Percentiles rank a stretch among this genome's conserved stretches.
phyloP scores from a whole-genome alignment of 1,284 basidiomycete genomes.

The Flammula alnicola region DNA sequence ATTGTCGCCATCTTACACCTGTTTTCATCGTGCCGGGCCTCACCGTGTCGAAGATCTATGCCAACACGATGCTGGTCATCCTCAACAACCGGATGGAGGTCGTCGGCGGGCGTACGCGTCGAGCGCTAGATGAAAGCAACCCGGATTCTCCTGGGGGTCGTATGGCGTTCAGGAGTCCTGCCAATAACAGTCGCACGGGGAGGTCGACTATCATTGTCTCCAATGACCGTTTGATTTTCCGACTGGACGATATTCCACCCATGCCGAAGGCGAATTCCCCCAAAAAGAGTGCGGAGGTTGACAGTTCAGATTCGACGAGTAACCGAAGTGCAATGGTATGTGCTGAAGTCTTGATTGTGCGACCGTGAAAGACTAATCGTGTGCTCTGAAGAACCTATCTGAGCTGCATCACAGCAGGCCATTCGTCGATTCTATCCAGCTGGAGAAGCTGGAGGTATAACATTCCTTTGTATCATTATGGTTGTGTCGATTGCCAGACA shows the following conservation, averaged over 20 bases:
- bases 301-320: not conserved
- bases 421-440: too few relatives aligned
- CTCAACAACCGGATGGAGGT: slow-evolving; percentile 33
- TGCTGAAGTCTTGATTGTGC: too few relatives aligned
- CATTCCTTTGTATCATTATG: too few relatives aligned
- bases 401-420: too few relatives aligned
- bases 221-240: slow-evolving; percentile 22
- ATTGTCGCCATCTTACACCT: slow-evolving; percentile 30
- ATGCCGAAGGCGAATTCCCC: not conserved
- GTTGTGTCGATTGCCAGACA: too few relatives aligned
- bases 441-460: too few relatives aligned
- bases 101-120: slow-evolving; percentile 10
- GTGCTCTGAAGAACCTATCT: too few relatives aligned
- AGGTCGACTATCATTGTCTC: slow-evolving; percentile 21
- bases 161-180: not conserved
- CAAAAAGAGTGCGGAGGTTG: not conserved
- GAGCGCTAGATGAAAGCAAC: not conserved
- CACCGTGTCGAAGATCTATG: slow-evolving; percentile 33
- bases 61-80: slow-evolving; percentile 34
- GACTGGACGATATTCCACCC: slow-evolving; percentile 12
- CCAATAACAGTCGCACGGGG: not conserved
- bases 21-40: slow-evolving; percentile 30
- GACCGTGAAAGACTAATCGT: too few relatives aligned
- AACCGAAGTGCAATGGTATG: not conserved
- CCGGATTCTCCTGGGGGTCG: not conserved